phyloP scores from a whole-genome alignment of 352 stramenopile genomes.

The Globisporangium yorkense region DNA sequence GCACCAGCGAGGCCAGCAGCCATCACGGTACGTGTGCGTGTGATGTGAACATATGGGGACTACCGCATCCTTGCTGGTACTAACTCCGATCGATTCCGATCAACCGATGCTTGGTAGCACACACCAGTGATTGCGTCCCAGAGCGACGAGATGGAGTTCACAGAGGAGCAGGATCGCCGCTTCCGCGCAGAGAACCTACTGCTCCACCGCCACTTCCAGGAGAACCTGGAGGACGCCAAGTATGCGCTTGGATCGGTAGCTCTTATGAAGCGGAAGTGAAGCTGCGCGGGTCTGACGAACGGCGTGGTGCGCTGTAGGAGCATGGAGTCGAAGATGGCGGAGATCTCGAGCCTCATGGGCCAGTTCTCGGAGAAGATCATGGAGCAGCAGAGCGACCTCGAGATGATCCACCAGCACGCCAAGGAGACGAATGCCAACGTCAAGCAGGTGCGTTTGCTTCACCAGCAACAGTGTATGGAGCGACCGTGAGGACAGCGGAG shows the following conservation, averaged over 20 bases:
- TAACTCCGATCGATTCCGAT: neutral
- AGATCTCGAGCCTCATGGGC: conserved; percentile 81
- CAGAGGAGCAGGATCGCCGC: conserved; percentile 47
- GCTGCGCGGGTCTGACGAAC: too few species aligned
- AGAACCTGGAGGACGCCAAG: conserved; percentile 84
- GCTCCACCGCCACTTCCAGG: conserved; percentile 79
- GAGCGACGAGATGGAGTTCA: conserved; percentile 49
- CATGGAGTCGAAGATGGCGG: conserved; percentile 83
- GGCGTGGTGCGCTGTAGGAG: conserved; percentile 24
- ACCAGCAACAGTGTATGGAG: too few species aligned
- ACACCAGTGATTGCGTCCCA: conserved; percentile 33
- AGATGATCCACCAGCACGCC: conserved; percentile 68
- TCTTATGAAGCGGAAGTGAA: neutral
- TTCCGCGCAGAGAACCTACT: conserved; percentile 72
- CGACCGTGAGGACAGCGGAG: too few species aligned
- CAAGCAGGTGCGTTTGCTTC: conserved; percentile 32
- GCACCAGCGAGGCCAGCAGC: too few species aligned
- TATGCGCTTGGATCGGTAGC: conserved; percentile 13
- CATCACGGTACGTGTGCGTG: too few species aligned
- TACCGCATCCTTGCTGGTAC: too few species aligned
- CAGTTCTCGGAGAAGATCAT: conserved; percentile 86
- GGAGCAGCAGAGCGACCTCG: conserved; percentile 74
- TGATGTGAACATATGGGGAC: too few species aligned
- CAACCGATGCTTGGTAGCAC: conserved; percentile 9
- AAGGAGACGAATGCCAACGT: conserved; percentile 69